Percentiles rank a stretch among this genome's conserved stretches.
Conservation (phyloP, 805 yeast species). For the Ogataea nitratoaversa region DNA sequence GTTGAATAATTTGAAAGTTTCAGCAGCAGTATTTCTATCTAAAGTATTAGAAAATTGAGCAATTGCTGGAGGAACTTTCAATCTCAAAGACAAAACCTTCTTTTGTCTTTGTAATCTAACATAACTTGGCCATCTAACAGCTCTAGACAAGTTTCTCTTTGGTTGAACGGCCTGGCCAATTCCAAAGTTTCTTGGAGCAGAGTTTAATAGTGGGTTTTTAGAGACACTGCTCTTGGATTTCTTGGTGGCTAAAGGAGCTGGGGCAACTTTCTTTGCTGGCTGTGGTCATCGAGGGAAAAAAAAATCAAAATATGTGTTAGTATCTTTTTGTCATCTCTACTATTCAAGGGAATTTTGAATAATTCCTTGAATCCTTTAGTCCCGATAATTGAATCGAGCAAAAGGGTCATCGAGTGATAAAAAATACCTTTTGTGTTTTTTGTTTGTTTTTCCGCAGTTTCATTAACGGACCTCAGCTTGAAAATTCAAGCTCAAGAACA, state of each 20-base stretch:
- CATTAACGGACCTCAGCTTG: neutral
- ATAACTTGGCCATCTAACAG: slow-evolving; percentile 99
- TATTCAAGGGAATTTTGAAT: slow-evolving; percentile 5
- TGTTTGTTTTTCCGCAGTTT: neutral
- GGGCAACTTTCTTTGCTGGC: slow-evolving; percentile 80
- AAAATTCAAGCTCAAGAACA: no score
- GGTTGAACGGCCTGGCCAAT: slow-evolving; percentile 95
- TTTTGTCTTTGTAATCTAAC: slow-evolving; percentile 98
- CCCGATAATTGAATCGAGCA: slow-evolving; percentile 1
- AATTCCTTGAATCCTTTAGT: slow-evolving; percentile 5
- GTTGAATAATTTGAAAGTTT: slow-evolving; percentile 94
- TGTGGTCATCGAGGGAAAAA: slow-evolving; percentile 33
- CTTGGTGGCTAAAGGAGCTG: slow-evolving; percentile 94
- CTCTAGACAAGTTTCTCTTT: slow-evolving; percentile 93
- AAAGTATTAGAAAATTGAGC: slow-evolving; percentile 94
- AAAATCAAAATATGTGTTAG: slow-evolving; percentile 11
- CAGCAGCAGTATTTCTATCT: slow-evolving; percentile 99
- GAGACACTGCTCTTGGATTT: slow-evolving; percentile 43
- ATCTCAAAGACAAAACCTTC: slow-evolving; percentile 91
- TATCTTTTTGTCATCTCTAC: slow-evolving; percentile 18
- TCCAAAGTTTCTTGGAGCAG: slow-evolving; percentile 91
- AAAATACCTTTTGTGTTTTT: slow-evolving; percentile 1
- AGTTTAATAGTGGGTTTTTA: slow-evolving; percentile 83
- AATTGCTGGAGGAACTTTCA: slow-evolving; percentile 98
- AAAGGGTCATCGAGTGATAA: slow-evolving; percentile 27